Base-by-base conservation (phyloP, 768 basidiomycete genomes). In the Xanthoconium stramineum region DNA sequence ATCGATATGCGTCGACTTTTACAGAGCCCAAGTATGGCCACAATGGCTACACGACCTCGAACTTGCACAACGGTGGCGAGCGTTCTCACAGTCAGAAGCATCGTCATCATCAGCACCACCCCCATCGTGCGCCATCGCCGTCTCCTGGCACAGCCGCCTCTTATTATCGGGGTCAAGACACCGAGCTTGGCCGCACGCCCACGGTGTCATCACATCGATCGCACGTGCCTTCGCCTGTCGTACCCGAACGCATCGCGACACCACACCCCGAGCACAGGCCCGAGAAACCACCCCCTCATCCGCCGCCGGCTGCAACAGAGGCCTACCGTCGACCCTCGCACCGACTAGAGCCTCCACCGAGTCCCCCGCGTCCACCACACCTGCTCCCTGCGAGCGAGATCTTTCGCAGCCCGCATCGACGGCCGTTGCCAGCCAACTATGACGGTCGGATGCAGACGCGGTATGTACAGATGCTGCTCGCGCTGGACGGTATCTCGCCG, bases 381-480 rank as follows among this genome's bases (percentile, higher is more conserved):
- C 47, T 37, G 12, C 61, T 40, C 11, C 36, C 56, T 7, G 61
- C 71, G 13, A 37, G 51, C 32, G 59, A 61, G 24, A n/a, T 71
- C 42, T 53, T 14, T 45, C 67, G 58, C 28, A 54, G 29, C n/a
- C 49, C 61, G 0, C 65, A 63, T 10, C 60, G 69, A 13, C 71
- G 60, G 9, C 47, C 60, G 1, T 14, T 70, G 7, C 70, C 69
- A 4, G 39, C 58, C n/a, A 62, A 61, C 35, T 58, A 61, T 45
- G 62, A 67, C 20, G 58, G 61, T 9, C 58, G 58, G 52, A 49
- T 28, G 29, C 58, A 79, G 55, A 82, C 83, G 3, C 76, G 76
- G 33, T 85, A 85, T 60, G 75, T 84, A 59, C 79, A 78, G 50
- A 85, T 85, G 83, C 74, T 85, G 28, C 76, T 85, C 35, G 84